Percentiles rank a stretch among this genome's conserved stretches.
These are phyloP conservation scores for Yamadazyma dushanensis DNA, from an alignment of 1,139 yeast species.

Conservation along the genomic window DNA sequence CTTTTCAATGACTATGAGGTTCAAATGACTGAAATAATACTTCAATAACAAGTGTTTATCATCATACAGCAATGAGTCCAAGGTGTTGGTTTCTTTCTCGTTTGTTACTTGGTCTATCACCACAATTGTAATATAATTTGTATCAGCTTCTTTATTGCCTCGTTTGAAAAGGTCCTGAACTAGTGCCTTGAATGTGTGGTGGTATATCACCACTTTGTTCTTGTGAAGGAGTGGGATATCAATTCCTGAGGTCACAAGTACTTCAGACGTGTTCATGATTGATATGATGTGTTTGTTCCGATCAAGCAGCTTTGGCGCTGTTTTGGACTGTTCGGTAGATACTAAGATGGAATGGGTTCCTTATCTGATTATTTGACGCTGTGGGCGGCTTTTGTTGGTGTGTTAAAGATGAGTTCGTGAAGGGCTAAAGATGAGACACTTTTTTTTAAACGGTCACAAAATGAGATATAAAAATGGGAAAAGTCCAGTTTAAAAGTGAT, in stretches of 20 bases:
- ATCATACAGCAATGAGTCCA: constrained; percentile 23
- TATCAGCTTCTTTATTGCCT: constrained; percentile 38
- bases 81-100: constrained; percentile 5
- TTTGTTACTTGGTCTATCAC: constrained; percentile 22
- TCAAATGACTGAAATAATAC: constrained; percentile 45
- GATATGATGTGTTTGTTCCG: too few relatives aligned
- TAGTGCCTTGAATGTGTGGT: constrained; percentile 12
- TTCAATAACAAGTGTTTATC: constrained; percentile 35
- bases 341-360: too few relatives aligned
- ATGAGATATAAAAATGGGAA: too few relatives aligned
- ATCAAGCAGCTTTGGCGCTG: too few relatives aligned
- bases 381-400: too few relatives aligned
- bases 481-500: too few relatives aligned
- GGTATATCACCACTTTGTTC: constrained; percentile 1
- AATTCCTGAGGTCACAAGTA: constrained; percentile 2
- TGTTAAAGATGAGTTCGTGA: too few relatives aligned
- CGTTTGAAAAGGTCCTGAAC: constrained; percentile 29
- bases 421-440: too few relatives aligned
- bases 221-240: constrained; percentile 1
- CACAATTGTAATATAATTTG: constrained; percentile 35
- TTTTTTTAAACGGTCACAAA: too few relatives aligned
- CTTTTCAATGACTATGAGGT: constrained; percentile 31
- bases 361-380: too few relatives aligned
- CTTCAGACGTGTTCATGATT: constrained; percentile 1
- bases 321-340: too few relatives aligned